Base-by-base conservation (phyloP, 192 early-diverging fungal genomes). In the Phlyctochytrium bullatum region DNA sequence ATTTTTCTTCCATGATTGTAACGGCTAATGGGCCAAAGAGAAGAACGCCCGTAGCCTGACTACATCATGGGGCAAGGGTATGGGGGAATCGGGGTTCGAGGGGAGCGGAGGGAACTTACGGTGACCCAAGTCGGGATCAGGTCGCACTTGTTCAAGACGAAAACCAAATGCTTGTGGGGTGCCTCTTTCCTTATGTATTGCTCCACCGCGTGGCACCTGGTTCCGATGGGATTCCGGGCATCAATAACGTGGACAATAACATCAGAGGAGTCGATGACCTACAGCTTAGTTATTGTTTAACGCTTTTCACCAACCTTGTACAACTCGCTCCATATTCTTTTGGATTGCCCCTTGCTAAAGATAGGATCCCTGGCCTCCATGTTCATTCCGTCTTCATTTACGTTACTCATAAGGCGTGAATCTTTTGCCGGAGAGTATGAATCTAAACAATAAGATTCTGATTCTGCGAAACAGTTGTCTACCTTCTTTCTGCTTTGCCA, bases 91-190 rank as follows among this genome's bases (percentile, higher is more conserved):
- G 50, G 1, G 6, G 2, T 3, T 33, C 25, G 24, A n/a, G 51
- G 28, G 36, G 50, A 35, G 10, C 54, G 20, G 20, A 27, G 6
- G 20, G 54, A 10, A 57, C 81, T 70, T 75, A 90, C 92, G 32
- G 97, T 98, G 24, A 94, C 94, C 97, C 97, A 99, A 25, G 96
- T 97, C 23, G 97, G 97, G 2, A 99, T 93, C 65, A 99, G 79
- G 82, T 99, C 97, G 66, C 94, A 96, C 80, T 99, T 99, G 87
- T 99, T 99, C 33, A 99, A 83, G 25, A 99, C 84, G 74, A 91
- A 99, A 29, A 98, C 84, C 64, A 99, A 62, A 67, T 99, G 96
- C 80, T 99, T 99, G 84, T 98, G 95, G 34, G 87, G 85, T 23
- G 89, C 92, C 72, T 99, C 97, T 61, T 93, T 90, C 73, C 91